phyloP scores from a whole-genome alignment of 495 filamentous ascomycete species.

The Aspergillus nidulans region DNA sequence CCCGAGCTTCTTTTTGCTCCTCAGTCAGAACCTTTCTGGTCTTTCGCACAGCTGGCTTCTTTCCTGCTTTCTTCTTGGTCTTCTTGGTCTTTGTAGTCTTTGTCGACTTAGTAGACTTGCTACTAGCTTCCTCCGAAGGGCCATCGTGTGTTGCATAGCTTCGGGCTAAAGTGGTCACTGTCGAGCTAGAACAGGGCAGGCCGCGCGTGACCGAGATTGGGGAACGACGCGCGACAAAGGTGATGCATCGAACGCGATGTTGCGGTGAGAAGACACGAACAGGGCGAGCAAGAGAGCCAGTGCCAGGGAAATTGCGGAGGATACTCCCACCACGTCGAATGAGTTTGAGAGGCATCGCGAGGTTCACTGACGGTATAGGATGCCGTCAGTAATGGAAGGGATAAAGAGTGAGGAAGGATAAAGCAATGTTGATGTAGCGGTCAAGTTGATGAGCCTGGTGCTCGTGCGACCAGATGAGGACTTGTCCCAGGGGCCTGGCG shows the following conservation, averaged over 20 bases:
- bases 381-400: background rate
- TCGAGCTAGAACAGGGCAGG: constrained; percentile 2
- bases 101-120: constrained; percentile 20
- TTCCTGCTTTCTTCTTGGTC: constrained; percentile 10
- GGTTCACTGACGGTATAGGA: background rate
- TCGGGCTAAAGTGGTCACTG: constrained; percentile 12
- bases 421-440: background rate
- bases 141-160: constrained; percentile 28
- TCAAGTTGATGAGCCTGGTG: background rate
- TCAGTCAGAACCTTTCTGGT: constrained; percentile 24
- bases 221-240: constrained; percentile 16
- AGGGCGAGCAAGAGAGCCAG: constrained; percentile 22
- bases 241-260: constrained; percentile 27
- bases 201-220: constrained; percentile 7
- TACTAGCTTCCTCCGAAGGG: constrained; percentile 21
- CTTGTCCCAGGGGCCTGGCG: background rate
- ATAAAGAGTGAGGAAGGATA: background rate
- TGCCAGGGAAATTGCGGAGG: constrained; percentile 27
- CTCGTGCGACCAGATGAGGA: background rate
- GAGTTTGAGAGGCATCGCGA: constrained; percentile 30
- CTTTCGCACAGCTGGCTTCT: constrained; percentile 11
- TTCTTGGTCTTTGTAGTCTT: constrained; percentile 12
- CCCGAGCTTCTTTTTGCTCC: constrained; percentile 18
- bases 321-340: constrained; percentile 25
- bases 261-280: constrained; percentile 26